Evolutionary conservation across 2,329 filamentous ascomycete species (phyloP), one percentile per base, ranked within the genome.

Genomic region (Colletotrichum melonis): DNA sequence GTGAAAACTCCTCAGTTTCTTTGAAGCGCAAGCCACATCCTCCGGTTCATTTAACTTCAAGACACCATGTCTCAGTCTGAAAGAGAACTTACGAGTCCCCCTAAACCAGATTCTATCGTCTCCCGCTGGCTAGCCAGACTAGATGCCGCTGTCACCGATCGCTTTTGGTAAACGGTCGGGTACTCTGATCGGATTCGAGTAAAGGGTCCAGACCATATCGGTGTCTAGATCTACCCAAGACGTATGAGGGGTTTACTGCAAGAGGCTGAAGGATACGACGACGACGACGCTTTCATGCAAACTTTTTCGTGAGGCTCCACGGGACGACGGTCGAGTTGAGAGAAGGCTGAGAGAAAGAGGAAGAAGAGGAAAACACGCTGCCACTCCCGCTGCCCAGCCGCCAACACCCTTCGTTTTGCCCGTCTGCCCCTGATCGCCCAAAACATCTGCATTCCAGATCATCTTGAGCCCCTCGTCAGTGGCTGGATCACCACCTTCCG

Each of bases 11-110:
- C 14, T 42, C 16, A 42, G 19, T 49, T 64, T 65, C 63, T 65
- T 56, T 65, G 49, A 65, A 38, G 32, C 4, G 54, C 35, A 66
- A 66, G 54, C 54, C 63, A 66, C 63, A 32, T 22, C 19, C 11
- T 66, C 24, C 14, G 24, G 11, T 56, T 49, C 35, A 30, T 49
- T 57, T 16, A 58, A 19, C 63, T 46, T 26, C 9, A 8, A 49
- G 63, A 66, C 63, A 58, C 22, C 3, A 2, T 56, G 32, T 46
- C 63, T 65, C 63, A 26, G 12, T 7, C 32, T 42, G 8, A 56
- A 56, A 56, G 52, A 22, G 14, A 11, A 56, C 30, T 32, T 16
- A 32, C 54, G 54, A 66, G 24, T 16, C 30, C 52, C 11, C 35
- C 63, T 32, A 32, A n/a, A n/a, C 35, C 63, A 32, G 12, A 49